Evolutionary conservation across 2,329 filamentous ascomycete genomes (phyloP).

Genomic region (Colletotrichum sp.): DNA sequence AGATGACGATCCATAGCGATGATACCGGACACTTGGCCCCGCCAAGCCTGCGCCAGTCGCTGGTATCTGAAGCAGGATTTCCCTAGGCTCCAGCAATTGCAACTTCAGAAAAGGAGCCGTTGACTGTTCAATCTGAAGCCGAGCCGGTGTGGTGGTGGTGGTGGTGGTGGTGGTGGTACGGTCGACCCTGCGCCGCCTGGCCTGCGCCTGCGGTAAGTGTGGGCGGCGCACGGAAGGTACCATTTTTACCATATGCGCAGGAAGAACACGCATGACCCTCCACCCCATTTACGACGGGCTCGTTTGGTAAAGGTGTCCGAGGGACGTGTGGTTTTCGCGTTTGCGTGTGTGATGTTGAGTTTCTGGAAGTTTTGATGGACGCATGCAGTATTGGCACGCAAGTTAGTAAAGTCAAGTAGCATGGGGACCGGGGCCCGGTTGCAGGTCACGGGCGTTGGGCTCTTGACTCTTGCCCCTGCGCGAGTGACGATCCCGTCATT

Average conservation of each 20-base stretch:
- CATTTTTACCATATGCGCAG: not conserved
- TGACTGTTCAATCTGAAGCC: not conserved
- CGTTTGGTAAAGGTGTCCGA: not conserved
- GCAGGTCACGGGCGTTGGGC: not conserved
- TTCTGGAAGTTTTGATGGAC: not conserved
- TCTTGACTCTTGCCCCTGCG: not conserved
- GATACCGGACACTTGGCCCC: not conserved
- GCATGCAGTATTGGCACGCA: not conserved
- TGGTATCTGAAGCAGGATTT: not conserved
- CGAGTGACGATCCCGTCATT: not conserved
- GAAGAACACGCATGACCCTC: not conserved
- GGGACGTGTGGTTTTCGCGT: constrained; percentile 20
- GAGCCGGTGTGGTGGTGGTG: not conserved
- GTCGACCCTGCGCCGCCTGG: not conserved
- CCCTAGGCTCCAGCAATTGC: not conserved
- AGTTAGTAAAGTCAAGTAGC: not conserved
- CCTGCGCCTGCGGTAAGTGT: not conserved
- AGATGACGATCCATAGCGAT: not conserved
- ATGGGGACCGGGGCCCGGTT: not conserved
- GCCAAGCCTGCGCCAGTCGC: not conserved
- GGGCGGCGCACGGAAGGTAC: not conserved
- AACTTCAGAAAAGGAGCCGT: not conserved
- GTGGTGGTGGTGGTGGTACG: not conserved
- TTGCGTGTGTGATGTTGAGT: not conserved
- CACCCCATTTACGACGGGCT: not conserved